Percentiles rank a stretch among this genome's conserved stretches.
phyloP scores from a whole-genome alignment of 1,139 yeast genomes.

The Hansenula sp. region DNA sequence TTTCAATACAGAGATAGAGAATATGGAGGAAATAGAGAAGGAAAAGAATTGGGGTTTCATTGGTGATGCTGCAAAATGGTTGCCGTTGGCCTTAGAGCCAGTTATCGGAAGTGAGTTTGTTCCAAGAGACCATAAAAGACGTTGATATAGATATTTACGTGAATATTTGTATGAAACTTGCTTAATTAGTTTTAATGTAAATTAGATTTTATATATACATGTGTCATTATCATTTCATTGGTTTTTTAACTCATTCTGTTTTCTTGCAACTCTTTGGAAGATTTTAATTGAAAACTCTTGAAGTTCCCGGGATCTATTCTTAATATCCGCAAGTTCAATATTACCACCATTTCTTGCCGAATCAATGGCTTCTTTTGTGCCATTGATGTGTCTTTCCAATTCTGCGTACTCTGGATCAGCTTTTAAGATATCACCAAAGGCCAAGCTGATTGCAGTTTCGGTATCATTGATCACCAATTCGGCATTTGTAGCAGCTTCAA shows the following conservation, averaged over 20 bases:
- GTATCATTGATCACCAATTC: conserved; percentile 56
- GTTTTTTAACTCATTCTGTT: conserved; percentile 26
- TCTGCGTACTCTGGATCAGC: conserved; percentile 32
- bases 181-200: too few species aligned
- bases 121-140: conserved; percentile 23
- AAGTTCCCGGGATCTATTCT: conserved; percentile 43
- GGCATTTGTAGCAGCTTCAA: conserved; percentile 38
- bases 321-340: conserved; percentile 25
- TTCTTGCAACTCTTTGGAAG: conserved; percentile 48
- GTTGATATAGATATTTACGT: too few species aligned
- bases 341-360: conserved; percentile 27
- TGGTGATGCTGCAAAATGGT: conserved; percentile 75
- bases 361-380: conserved; percentile 40
- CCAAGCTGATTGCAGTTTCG: conserved; percentile 40
- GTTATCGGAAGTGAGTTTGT: conserved; percentile 27
- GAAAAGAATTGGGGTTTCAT: conserved; percentile 64
- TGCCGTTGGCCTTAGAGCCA: conserved; percentile 67
- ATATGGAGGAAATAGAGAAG: conserved; percentile 36
- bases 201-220: not conserved
- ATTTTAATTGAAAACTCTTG: conserved; percentile 49
- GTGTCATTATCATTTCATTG: not conserved
- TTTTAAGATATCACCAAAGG: conserved; percentile 37
- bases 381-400: conserved; percentile 31
- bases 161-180: too few species aligned
- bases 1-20: conserved; percentile 66